A percentile compares a stretch with the other conserved stretches of the same genome.
Evolutionary conservation across 306 rosid genomes (phyloP).

Genomic region (Albizia julibrissin): DNA sequence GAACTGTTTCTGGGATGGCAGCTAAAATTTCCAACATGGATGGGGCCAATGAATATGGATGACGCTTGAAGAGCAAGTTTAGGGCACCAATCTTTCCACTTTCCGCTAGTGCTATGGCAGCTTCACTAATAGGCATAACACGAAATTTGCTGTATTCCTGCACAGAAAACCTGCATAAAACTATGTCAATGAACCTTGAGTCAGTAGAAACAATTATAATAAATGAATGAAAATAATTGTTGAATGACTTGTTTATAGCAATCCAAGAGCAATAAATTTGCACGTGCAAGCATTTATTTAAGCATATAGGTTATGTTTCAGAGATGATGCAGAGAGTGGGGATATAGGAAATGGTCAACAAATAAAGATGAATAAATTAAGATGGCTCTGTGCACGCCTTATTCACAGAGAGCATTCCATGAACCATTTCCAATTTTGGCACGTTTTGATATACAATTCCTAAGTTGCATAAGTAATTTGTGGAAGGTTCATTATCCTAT

Average conservation of each 20-base stretch:
- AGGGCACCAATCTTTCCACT: slow-evolving; percentile 95
- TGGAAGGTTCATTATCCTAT: neutral
- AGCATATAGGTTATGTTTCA: neutral
- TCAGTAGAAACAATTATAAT: slow-evolving; percentile 58
- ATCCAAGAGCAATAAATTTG: slow-evolving; percentile 20
- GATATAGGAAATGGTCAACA: neutral
- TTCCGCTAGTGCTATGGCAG: slow-evolving; percentile 76
- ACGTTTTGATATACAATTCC: neutral
- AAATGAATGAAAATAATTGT: slow-evolving; percentile 28
- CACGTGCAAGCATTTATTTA: neutral
- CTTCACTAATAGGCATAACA: slow-evolving; percentile 73
- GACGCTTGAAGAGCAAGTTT: slow-evolving; percentile 87
- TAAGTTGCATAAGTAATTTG: neutral
- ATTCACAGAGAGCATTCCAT: neutral
- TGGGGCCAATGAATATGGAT: slow-evolving; percentile 81
- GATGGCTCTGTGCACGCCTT: neutral
- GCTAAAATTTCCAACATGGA: slow-evolving; percentile 72
- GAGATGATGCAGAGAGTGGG: neutral
- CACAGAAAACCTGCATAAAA: slow-evolving; percentile 90
- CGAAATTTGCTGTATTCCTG: slow-evolving; percentile 91
- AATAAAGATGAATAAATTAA: slow-evolving; percentile 7
- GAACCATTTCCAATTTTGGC: neutral
- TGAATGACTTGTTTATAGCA: slow-evolving; percentile 15
- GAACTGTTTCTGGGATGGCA: slow-evolving; percentile 93
- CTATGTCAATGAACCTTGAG: slow-evolving; percentile 69